Conservation (phyloP, 306 rosid genomes). For the Dryas drummondii region DNA sequence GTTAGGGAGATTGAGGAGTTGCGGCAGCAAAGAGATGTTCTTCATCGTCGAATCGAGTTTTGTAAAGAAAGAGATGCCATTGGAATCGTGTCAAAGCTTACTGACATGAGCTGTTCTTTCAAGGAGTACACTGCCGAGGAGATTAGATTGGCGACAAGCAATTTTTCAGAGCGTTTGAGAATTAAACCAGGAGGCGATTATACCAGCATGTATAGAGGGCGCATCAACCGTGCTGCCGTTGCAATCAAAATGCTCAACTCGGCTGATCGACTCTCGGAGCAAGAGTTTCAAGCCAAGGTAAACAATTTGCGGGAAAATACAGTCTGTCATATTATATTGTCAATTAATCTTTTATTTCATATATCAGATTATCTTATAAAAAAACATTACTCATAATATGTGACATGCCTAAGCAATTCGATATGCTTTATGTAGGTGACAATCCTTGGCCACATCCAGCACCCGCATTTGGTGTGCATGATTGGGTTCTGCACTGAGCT, state of each 20-base stretch:
- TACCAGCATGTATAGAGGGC: constrained; percentile 55
- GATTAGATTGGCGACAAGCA: constrained; percentile 63
- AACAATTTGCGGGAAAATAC: not conserved
- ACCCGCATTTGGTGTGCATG: constrained; percentile 68
- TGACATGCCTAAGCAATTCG: too few species aligned
- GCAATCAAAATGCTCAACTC: constrained; percentile 59
- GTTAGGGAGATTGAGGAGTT: constrained; percentile 65
- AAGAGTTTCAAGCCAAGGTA: constrained; percentile 69
- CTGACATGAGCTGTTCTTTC: constrained; percentile 33
- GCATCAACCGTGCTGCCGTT: constrained; percentile 51
- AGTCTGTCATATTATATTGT: not conserved
- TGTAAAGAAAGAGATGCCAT: constrained; percentile 80
- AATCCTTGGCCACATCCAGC: constrained; percentile 56
- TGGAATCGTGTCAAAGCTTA: constrained; percentile 55
- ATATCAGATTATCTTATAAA: not conserved
- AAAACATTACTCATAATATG: too few species aligned
- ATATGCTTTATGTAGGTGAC: constrained; percentile 46
- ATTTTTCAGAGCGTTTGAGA: constrained; percentile 59
- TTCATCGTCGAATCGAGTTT: constrained; percentile 72
- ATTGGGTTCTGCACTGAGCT: constrained; percentile 67
- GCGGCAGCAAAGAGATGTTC: constrained; percentile 65
- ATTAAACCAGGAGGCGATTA: constrained; percentile 53
- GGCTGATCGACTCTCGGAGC: constrained; percentile 24
- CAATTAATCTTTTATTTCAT: not conserved
- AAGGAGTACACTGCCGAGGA: constrained; percentile 64